Base-by-base conservation (phyloP, 495 filamentous ascomycete genomes). In the Rhypophila decipiens region DNA sequence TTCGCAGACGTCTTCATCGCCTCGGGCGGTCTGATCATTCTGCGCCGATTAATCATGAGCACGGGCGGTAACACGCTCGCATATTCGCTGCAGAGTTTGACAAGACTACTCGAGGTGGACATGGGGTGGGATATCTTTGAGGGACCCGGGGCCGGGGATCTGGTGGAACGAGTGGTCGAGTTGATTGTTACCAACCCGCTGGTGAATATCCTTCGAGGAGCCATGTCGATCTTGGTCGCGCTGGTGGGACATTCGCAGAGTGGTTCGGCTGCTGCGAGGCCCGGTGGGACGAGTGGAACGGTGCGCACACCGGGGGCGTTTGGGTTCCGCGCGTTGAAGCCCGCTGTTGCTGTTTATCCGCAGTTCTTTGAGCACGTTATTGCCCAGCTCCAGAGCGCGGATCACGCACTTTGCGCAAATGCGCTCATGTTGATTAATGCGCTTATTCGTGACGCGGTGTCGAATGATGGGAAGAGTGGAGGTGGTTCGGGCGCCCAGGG, bases 1-100 rank as follows among this genome's bases (percentile, higher is more conserved):
- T 97, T 99, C 62, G 94, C 93, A 36, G 94, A 97, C 63, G 77
- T 91, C 47, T 99, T 97, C 71, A 95, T 97, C 19, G 77, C 82
- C 12, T 86, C 88, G 49, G 94, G 90, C 37, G 93, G 93, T 7
- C 69, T 96, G 39, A 75, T 78, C 49, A 83, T 88, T 50, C 71
- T 99, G 50, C 80, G 88, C 23, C 82, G 87, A 47, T 72, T 97
- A 37, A 85, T 86, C 27, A 79, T 97, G 65, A 81, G 82, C 49
- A 82, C 90, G 4, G 86, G 78, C 41, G 94, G 94, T 5, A 99
- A 97, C 67, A 97, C 94, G 0, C 72, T 97, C 60, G 91, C 94
- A 31, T 97, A 99, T 61, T 88, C 88, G 40, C 69, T 99, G 39
- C 90, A 95, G 47, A 89, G 86, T 41, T 81, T 97, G 49, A 85